Evolutionary conservation across 805 yeast species (phyloP), one percentile per base, ranked within the genome.

Genomic region (Saccharomycopsis amapae): DNA sequence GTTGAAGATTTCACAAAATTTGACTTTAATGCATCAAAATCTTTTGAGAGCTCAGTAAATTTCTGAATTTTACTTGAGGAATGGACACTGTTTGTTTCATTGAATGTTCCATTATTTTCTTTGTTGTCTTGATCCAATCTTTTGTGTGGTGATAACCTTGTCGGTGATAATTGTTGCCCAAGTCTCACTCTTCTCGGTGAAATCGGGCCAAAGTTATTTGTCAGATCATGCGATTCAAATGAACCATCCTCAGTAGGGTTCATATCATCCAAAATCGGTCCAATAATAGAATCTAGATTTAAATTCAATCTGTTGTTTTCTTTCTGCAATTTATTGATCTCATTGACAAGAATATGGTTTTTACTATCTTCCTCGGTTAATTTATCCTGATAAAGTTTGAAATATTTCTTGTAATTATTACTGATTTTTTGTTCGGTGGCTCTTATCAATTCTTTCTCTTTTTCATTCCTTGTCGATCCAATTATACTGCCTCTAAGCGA

Each of bases 291-390:
- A 22, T 44, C 24, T 12, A 51, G 31, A 33, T 30, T 38, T 17
- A 24, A 38, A 6, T 20, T 24, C 22, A 43, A 38, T 12, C 33
- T n/a, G 5, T 13, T 2, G 17, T 45, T 38, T 4, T 48, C 42
- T 22, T 38, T 22, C n/a, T 38, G 25, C 6, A 44, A 17, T n/a
- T 19, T 26, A 13, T 28, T 22, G 5, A 46, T 43, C 25, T 57
- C 55, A 3, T 32, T 18, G 17, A 49, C 46, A 2, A 56, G 23
- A 15, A 61, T 32, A 6, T 48, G 44, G 26, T 58, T 54, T 45
- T 60, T 60, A 37, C 53, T 55, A 23, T 53, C 52, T 35, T 59
- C 60, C 37, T 58, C 62, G n/a, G 46, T 46, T 5, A 60, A 36
- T 40, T 59, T 56, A 17, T 59, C 53, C 37, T 58, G 60, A 40